Percentiles rank a stretch among this genome's conserved stretches.
These are phyloP conservation scores for Barbarea vulgaris DNA, from an alignment of 345 rosid genomes.

Conservation along the genomic window DNA sequence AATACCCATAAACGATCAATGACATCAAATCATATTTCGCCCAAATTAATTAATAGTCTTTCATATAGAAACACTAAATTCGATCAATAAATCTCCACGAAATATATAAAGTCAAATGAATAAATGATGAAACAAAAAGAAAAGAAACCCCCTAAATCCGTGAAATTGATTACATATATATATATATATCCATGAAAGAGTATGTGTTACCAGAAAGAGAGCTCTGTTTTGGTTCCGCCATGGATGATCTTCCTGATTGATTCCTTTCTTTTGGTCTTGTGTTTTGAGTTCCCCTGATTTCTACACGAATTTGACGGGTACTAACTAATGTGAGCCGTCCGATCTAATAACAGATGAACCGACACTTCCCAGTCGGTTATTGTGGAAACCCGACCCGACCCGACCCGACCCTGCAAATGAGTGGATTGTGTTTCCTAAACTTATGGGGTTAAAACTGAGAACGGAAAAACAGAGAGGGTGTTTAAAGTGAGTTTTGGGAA, in stretches of 20 bases:
- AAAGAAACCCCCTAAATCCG: neutral
- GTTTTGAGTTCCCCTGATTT: neutral
- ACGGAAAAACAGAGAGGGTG: neutral
- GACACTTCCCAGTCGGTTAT: neutral
- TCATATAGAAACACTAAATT: neutral
- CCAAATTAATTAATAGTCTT: neutral
- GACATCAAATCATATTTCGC: neutral
- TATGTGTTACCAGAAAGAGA: constrained; percentile 2
- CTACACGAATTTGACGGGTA: neutral
- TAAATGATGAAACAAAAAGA: neutral
- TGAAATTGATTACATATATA: neutral
- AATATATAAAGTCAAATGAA: neutral
- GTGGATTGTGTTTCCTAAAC: neutral
- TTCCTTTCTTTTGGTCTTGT: neutral
- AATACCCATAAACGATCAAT: neutral
- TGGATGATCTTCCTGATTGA: constrained; percentile 17
- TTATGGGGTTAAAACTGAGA: constrained; percentile 10
- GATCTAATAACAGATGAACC: neutral
- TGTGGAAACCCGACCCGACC: neutral
- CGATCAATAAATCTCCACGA: neutral
- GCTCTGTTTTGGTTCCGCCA: constrained; percentile 36
- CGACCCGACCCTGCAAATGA: neutral
- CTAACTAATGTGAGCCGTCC: neutral
- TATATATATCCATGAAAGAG: neutral
- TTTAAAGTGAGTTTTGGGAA: neutral